A percentile compares a stretch with the other conserved stretches of the same genome.
phyloP scores from a whole-genome alignment of 345 rosid genomes.

The Salix arbutifolia region DNA sequence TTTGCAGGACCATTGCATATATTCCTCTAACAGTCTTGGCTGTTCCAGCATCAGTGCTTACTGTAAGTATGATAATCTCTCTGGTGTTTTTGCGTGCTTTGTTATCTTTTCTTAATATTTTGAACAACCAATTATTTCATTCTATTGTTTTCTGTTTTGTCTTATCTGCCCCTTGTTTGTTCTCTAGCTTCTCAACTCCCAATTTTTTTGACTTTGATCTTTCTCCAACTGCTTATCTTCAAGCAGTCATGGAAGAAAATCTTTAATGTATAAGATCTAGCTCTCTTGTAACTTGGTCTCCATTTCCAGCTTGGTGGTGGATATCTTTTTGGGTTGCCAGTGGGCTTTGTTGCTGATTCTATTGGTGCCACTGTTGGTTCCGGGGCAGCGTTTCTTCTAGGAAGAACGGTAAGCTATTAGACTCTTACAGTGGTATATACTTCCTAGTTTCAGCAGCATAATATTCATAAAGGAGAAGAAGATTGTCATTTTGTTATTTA shows the following conservation, averaged over 20 bases:
- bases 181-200: not conserved
- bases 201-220: not conserved
- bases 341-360: conserved; percentile 94
- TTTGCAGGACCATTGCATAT: conserved; percentile 84
- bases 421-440: not conserved
- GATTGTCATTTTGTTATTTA: not conserved
- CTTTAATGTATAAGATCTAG: not conserved
- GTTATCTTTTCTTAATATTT: not conserved
- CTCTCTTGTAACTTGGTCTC: conserved; percentile 10
- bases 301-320: conserved; percentile 93
- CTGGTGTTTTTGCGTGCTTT: conserved; percentile 2
- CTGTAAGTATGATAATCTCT: conserved; percentile 48
- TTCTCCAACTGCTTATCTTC: not conserved
- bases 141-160: not conserved
- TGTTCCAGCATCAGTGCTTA: conserved; percentile 96
- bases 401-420: conserved; percentile 58
- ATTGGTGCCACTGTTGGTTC: conserved; percentile 91
- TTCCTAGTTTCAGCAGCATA: not conserved
- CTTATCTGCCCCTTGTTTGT: not conserved
- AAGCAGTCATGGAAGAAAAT: not conserved
- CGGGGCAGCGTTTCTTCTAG: conserved; percentile 90
- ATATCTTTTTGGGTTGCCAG: conserved; percentile 87
- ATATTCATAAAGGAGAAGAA: not conserved
- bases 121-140: not conserved
- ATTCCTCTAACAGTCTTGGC: conserved; percentile 95